Evolutionary conservation across 1,284 basidiomycete species (phyloP).

Genomic region (Ceratobasidium theobromae): DNA sequence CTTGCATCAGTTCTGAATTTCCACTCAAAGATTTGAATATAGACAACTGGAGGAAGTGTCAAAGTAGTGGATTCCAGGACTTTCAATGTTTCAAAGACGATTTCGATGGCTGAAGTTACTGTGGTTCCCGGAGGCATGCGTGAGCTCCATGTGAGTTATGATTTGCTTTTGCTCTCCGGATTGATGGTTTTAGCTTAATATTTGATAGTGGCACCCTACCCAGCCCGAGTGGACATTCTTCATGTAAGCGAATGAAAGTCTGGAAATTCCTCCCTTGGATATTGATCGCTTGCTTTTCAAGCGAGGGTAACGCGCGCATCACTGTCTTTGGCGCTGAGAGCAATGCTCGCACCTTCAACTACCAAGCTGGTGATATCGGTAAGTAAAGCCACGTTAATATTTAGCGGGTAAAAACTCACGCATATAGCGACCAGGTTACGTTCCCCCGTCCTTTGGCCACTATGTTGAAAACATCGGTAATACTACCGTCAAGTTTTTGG

Average conservation of each 20-base stretch:
- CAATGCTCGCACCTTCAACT: slow-evolving; percentile 14
- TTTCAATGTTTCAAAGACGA: slow-evolving; percentile 60
- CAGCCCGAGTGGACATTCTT: slow-evolving; percentile 42
- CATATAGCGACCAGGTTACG: slow-evolving; percentile 47
- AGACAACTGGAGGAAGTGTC: slow-evolving; percentile 55
- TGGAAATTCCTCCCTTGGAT: too few species aligned
- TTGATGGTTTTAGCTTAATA: background rate
- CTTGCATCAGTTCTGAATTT: background rate
- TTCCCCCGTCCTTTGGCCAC: slow-evolving; percentile 62
- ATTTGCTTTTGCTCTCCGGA: slow-evolving; percentile 13
- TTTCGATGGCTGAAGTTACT: slow-evolving; percentile 57
- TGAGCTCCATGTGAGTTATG: slow-evolving; percentile 54
- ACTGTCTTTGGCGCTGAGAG: background rate
- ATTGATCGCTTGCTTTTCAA: slow-evolving; percentile 40
- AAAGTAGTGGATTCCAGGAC: slow-evolving; percentile 63
- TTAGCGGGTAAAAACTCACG: background rate
- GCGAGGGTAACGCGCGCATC: slow-evolving; percentile 55
- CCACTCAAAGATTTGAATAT: background rate
- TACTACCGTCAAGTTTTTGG: slow-evolving; percentile 60
- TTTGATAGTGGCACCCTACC: slow-evolving; percentile 20
- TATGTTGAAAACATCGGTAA: slow-evolving; percentile 73
- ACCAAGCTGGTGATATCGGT: slow-evolving; percentile 51
- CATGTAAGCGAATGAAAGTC: slow-evolving; percentile 32
- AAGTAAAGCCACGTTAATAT: slow-evolving; percentile 41
- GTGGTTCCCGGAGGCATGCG: slow-evolving; percentile 34